Evolutionary conservation across 192 early-diverging fungal genomes (phyloP).

Genomic region (Powellomyces hirtus): DNA sequence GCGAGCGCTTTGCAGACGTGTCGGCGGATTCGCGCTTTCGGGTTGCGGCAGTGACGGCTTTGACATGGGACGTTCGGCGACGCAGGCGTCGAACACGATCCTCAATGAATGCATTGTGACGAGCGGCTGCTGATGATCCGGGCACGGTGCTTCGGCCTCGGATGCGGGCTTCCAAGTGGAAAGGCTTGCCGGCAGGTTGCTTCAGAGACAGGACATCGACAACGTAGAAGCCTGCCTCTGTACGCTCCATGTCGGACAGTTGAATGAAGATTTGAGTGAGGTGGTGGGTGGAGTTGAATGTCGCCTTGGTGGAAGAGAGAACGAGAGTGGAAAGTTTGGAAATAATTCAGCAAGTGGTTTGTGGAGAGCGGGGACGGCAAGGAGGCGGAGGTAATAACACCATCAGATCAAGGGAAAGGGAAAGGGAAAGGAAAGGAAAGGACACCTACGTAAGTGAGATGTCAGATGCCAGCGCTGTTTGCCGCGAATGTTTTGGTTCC

Average conservation of each 20-base stretch:
- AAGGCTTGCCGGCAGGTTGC: slow-evolving; percentile 46
- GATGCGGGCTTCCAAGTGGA: slow-evolving; percentile 46
- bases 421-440: too few relatives aligned
- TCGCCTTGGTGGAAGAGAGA: too few relatives aligned
- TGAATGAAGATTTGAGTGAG: background rate
- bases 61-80: slow-evolving; percentile 31
- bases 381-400: too few relatives aligned
- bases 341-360: too few relatives aligned
- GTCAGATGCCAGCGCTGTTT: too few relatives aligned
- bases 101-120: slow-evolving; percentile 43
- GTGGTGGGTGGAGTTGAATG: background rate
- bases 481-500: too few relatives aligned
- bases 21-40: slow-evolving; percentile 10
- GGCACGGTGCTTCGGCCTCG: slow-evolving; percentile 11
- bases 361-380: too few relatives aligned
- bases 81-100: slow-evolving; percentile 37
- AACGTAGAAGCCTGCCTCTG: slow-evolving; percentile 49
- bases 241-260: slow-evolving; percentile 6
- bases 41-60: slow-evolving; percentile 28
- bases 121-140: slow-evolving; percentile 5
- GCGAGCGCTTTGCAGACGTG: background rate
- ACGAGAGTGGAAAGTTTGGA: background rate
- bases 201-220: slow-evolving; percentile 47
- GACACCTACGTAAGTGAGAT: too few relatives aligned
- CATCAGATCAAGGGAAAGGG: too few relatives aligned